Evolutionary conservation across 768 basidiomycete genomes (phyloP).

Genomic region (Boletellus ananiceps): DNA sequence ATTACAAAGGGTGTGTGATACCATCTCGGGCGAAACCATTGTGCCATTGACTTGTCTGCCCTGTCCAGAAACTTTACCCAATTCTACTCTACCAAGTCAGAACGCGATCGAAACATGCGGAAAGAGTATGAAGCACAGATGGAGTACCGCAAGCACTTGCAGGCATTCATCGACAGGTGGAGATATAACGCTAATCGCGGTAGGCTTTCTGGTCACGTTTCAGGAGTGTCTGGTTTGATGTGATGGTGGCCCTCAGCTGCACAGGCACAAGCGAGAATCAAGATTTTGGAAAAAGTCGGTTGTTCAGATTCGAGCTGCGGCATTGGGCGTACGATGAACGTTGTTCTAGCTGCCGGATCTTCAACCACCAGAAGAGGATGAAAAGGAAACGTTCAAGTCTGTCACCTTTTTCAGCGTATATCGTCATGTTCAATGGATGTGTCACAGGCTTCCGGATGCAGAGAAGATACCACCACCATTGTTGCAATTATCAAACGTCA

Average conservation of each 20-base stretch:
- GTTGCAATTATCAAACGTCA: constrained; percentile 85
- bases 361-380: constrained; percentile 88
- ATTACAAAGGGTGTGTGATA: constrained; percentile 81
- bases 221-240: background rate
- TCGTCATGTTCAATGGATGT: background rate
- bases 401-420: constrained; percentile 1
- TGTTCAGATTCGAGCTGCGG: background rate
- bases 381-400: constrained; percentile 88
- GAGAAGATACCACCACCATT: constrained; percentile 97
- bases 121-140: constrained; percentile 97
- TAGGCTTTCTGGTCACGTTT: constrained; percentile 23
- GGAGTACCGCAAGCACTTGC: constrained; percentile 90
- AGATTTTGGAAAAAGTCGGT: constrained; percentile 66
- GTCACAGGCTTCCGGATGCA: constrained; percentile 79
- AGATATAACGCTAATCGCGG: constrained; percentile 94
- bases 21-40: background rate
- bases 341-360: constrained; percentile 75
- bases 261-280: constrained; percentile 81
- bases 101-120: constrained; percentile 83
- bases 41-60: constrained; percentile 2
- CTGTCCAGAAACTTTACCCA: constrained; percentile 85
- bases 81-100: constrained; percentile 98
- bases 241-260: constrained; percentile 48
- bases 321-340: background rate
- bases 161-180: constrained; percentile 98